These are phyloP conservation scores for Mariannaea sp. DNA, from an alignment of 2,329 filamentous ascomycete genomes.

Conservation along the genomic window DNA sequence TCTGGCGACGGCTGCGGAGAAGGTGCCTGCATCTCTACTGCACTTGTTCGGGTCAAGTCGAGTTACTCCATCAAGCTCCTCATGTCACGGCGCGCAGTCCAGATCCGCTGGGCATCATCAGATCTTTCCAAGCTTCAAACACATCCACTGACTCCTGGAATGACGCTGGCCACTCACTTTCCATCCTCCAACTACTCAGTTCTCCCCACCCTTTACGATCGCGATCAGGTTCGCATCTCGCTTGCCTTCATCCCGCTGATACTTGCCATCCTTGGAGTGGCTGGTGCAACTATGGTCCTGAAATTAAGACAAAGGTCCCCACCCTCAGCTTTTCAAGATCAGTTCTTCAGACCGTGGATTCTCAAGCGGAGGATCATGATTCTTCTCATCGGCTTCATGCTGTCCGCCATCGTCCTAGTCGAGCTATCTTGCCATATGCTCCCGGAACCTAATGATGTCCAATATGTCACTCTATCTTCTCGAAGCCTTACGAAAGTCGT, in stretches of 20 bases:
- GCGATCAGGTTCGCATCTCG: not conserved
- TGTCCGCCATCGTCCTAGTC: not conserved
- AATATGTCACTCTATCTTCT: not conserved
- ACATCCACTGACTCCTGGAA: not conserved
- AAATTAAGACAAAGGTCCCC: not conserved
- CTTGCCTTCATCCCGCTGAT: constrained; percentile 3
- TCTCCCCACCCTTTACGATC: not conserved
- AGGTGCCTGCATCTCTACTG: not conserved
- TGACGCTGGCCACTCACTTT: not conserved
- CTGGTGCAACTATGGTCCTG: not conserved
- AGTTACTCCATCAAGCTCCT: not conserved
- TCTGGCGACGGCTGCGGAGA: not conserved
- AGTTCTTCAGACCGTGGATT: not conserved
- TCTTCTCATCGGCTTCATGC: not conserved
- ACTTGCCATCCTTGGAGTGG: not conserved
- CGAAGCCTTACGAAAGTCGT: not conserved
- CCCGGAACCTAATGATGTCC: not conserved
- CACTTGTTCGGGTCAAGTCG: not conserved
- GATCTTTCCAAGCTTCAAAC: not conserved
- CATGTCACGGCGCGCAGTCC: not conserved
- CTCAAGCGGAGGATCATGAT: not conserved
- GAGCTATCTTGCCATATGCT: constrained; percentile 2
- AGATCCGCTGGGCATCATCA: constrained; percentile 4
- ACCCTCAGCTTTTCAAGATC: not conserved
- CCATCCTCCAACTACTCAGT: not conserved